phyloP scores from a whole-genome alignment of 2,329 filamentous ascomycete genomes.

The Dissoconium aciculare region DNA sequence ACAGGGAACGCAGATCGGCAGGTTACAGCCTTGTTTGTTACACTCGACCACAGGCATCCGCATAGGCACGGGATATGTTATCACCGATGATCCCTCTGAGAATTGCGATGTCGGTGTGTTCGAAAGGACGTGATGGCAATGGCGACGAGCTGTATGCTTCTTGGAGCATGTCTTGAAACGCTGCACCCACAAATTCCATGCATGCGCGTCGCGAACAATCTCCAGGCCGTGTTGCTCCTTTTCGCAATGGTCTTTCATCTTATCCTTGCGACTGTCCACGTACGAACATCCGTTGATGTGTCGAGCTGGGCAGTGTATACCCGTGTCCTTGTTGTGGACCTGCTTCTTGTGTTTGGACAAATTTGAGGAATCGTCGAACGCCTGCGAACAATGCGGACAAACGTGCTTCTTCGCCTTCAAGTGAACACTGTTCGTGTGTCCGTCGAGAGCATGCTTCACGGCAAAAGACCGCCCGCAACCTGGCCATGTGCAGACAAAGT shows the following conservation, averaged over 20 bases:
- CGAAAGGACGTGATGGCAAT: slow-evolving; percentile 9
- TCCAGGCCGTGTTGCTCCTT: slow-evolving; percentile 14
- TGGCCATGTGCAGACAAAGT: slow-evolving; percentile 39
- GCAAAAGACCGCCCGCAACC: slow-evolving; percentile 41
- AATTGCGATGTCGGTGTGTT: slow-evolving; percentile 1
- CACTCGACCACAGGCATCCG: slow-evolving; percentile 10
- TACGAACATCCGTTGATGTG: slow-evolving; percentile 13
- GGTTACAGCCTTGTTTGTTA: slow-evolving; percentile 14
- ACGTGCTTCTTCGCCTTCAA: slow-evolving; percentile 30
- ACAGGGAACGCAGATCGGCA: slow-evolving; percentile 15
- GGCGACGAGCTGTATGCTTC: slow-evolving; percentile 10
- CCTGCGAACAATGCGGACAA: slow-evolving; percentile 21
- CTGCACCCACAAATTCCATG: slow-evolving; percentile 14
- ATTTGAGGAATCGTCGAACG: slow-evolving; percentile 24
- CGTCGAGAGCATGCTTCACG: slow-evolving; percentile 46
- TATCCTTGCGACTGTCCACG: slow-evolving; percentile 15
- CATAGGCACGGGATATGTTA: slow-evolving; percentile 6
- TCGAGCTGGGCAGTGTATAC: slow-evolving; percentile 13
- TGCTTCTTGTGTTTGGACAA: slow-evolving; percentile 22
- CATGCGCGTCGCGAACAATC: slow-evolving; percentile 11
- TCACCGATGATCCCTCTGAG: slow-evolving; percentile 9
- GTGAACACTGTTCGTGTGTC: slow-evolving; percentile 47
- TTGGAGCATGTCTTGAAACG: slow-evolving; percentile 13
- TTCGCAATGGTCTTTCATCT: slow-evolving; percentile 16
- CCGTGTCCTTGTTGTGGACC: slow-evolving; percentile 15